Evolutionary conservation across 2,329 filamentous ascomycete genomes (phyloP).

Genomic region (Aspergillus fumigatus): DNA sequence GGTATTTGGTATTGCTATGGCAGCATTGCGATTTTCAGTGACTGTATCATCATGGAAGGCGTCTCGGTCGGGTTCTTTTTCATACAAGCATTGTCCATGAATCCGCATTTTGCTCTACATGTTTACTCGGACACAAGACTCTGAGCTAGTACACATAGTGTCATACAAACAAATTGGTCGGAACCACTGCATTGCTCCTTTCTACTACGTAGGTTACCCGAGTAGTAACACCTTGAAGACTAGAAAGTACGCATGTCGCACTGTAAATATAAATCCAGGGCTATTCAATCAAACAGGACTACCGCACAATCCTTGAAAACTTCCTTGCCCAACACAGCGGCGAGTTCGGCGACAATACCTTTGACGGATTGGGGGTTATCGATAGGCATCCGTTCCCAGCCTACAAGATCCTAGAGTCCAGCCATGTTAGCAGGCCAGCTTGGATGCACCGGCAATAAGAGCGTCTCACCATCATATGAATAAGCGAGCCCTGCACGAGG

Average conservation of each 20-base stretch:
- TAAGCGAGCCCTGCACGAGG: constrained; percentile 36
- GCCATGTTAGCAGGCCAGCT: neutral
- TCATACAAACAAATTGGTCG: neutral
- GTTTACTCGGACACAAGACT: neutral
- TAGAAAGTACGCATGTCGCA: neutral
- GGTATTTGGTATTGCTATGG: neutral
- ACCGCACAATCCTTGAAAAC: constrained; percentile 39
- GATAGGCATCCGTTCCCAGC: constrained; percentile 43
- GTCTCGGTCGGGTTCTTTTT: neutral
- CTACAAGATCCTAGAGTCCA: constrained; percentile 37
- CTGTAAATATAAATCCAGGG: neutral
- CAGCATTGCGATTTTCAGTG: neutral
- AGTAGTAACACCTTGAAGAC: neutral
- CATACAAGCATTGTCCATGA: neutral
- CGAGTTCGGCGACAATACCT: constrained; percentile 45
- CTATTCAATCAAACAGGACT: constrained; percentile 32
- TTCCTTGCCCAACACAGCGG: constrained; percentile 42
- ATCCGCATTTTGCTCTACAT: neutral
- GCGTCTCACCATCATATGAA: constrained; percentile 40
- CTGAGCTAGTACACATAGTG: neutral
- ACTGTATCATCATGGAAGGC: neutral
- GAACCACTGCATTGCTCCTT: neutral
- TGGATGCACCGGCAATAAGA: neutral
- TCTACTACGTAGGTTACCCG: neutral
- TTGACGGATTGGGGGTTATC: constrained; percentile 43